Percentiles rank a stretch among this genome's conserved stretches.
These are phyloP conservation scores for Buxus sempervirens DNA, from an alignment of 164 flowering plant genomes.

Conservation along the genomic window DNA sequence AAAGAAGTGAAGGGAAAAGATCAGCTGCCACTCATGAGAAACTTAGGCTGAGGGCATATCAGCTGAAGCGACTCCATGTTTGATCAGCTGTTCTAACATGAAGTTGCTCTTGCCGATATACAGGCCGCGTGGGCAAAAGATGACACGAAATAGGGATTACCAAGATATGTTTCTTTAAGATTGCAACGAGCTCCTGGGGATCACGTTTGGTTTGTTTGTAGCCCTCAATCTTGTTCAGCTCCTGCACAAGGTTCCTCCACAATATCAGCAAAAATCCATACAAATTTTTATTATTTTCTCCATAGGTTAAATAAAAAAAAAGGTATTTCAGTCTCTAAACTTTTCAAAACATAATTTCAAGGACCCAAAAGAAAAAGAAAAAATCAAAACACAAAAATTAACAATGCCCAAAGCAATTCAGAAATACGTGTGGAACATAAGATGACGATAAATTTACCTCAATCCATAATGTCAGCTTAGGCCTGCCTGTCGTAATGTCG, in stretches of 20 bases:
- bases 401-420: no score
- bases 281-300: no score
- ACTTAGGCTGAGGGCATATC: neutral
- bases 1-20: neutral
- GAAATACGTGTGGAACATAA: no score
- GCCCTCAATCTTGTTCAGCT: conserved; percentile 56
- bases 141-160: conserved; percentile 20
- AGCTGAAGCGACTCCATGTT: no score
- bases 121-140: no score
- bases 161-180: conserved; percentile 45
- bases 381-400: no score
- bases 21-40: neutral
- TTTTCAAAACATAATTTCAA: no score
- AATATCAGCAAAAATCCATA: no score
- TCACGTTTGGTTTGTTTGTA: conserved; percentile 52
- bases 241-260: conserved; percentile 34
- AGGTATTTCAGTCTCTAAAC: no score
- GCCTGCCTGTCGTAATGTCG: conserved; percentile 62
- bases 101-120: neutral
- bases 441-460: conserved; percentile 37
- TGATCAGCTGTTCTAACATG: no score
- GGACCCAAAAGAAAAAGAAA: no score
- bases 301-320: no score
- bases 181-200: conserved; percentile 47
- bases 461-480: conserved; percentile 70